Evolutionary conservation across 2,329 filamentous ascomycete species (phyloP), one percentile per base, ranked within the genome.

Genomic region (Microdochium trichocladiopsis): DNA sequence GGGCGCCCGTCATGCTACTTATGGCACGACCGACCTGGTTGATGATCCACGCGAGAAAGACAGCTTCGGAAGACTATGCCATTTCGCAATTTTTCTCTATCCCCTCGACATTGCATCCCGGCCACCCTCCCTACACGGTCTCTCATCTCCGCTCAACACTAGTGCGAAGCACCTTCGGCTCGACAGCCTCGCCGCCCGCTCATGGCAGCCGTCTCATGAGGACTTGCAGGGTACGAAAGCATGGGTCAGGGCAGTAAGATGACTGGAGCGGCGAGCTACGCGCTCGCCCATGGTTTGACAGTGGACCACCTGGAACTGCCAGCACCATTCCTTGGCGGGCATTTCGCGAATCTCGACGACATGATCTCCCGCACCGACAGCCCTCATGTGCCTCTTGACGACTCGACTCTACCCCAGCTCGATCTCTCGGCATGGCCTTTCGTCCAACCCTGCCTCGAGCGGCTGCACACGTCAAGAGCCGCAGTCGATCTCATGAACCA

Each of bases 401-500:
- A 45, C 41, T 45, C 41, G 18, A 18, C 16, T 21, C 33, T 37
- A 11, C 33, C 33, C 4, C 33, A 9, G 4, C 12, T 37, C 14
- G 33, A 16, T 5, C 5, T 37, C 33, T 8, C 14, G 5, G 12
- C 14, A 4, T 6, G 5, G 5, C 5, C 14, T 16, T 37, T 11
- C 18, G 12, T 37, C 33, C 12, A 37, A 8, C 33, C 33, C 12
- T 11, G 12, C 6, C 18, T 4, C 14, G 41, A 45, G 18, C 41
- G 41, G 6, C 18, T 45, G n/a, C 16, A 45, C 9, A 23, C 18
- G 9, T 45, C 41, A 11, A 16, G 41, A 23, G 41, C 3, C 18
- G 41, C 41, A 18, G 9, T 45, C 12, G 49, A 56, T 18, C 25
- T 58, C 6, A 51, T 64, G 25, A 51, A 50, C 8, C 41, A 50